Evolutionary conservation across 228 moss, liverwort and hornwort genomes (phyloP).

Genomic region (Sphagnum fallax): DNA sequence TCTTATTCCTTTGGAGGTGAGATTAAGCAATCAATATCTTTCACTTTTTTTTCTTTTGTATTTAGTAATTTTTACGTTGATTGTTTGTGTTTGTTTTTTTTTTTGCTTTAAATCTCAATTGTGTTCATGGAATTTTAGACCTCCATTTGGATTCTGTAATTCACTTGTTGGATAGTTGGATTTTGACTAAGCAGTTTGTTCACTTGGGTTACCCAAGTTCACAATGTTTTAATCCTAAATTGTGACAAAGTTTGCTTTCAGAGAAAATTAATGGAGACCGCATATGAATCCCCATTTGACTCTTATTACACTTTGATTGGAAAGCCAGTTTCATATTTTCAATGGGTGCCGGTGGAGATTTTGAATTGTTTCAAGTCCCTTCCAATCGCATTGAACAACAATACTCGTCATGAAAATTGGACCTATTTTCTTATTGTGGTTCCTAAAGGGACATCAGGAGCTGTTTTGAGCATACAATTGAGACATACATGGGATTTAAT

Average conservation of each 20-base stretch:
- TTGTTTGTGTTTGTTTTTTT: not conserved
- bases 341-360: slow-evolving; percentile 18
- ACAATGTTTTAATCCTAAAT: not conserved
- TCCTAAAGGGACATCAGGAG: slow-evolving; percentile 38
- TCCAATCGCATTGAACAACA: not conserved
- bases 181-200: no score
- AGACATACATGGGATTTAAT: slow-evolving; percentile 13
- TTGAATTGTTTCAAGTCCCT: not conserved
- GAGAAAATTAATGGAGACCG: slow-evolving; percentile 40
- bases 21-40: not conserved
- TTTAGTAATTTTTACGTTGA: not conserved
- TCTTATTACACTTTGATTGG: slow-evolving; percentile 21
- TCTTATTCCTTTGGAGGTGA: slow-evolving; percentile 33
- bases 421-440: slow-evolving; percentile 22
- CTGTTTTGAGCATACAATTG: slow-evolving; percentile 29
- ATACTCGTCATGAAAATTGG: slow-evolving; percentile 20
- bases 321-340: slow-evolving; percentile 4
- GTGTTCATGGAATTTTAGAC: not conserved
- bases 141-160: not conserved
- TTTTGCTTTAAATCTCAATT: not conserved
- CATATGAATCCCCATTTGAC: slow-evolving; percentile 33
- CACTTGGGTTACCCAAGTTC: no score
- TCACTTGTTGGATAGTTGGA: not conserved
- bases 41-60: not conserved
- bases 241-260: not conserved